Base-by-base conservation (phyloP, 257 asterid species). In the Eucommia ulmoides region DNA sequence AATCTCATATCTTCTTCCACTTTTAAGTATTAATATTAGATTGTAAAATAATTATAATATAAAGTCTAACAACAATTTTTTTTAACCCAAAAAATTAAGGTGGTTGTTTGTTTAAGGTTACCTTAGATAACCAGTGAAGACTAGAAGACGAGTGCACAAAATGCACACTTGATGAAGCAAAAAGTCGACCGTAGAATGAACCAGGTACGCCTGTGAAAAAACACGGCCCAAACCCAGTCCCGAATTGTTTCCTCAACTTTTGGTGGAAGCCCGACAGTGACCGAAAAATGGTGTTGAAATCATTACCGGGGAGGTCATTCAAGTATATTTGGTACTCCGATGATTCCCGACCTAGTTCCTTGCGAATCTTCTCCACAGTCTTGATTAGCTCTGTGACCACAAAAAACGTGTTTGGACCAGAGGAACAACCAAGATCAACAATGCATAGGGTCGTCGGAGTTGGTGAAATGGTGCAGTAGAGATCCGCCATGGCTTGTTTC, bases 301-400 rank as follows among this genome's bases (percentile, higher is more conserved):
- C 95, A 24, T 72, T 84, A 17, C 83, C 59, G 0, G 87, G 87
- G 18, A 84, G 91, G 54, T 82, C 93, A 44, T 84, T 84, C 59
- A 84, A 45, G 23, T 24, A 55, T 19, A 82, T 67, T 20, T 74
- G 68, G 33, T 64, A 70, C 17, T 81, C 91, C 0, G 82, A 83
- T n/a, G 65, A 50, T 4, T 50, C 29, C 4, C 24, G 63, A 14
- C 62, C 55, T 3, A 49, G 61, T 1, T 38, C 57, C 41, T 21
- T 63, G 52, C 76, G 18, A 22, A 65, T 24, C 15, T 45, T 41
- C 3, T 55, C 63, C 1, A 75, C 44, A 8, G 51, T 46, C 24
- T 59, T 62, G 12, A 79, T 33, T 7, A 73, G 25, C 50, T 79
- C 67, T 1, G 49, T 38, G 12, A 68, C 63, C 10, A 64, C 66